Conservation (phyloP, 2,329 filamentous ascomycete species). For the Tothia fuscella region DNA sequence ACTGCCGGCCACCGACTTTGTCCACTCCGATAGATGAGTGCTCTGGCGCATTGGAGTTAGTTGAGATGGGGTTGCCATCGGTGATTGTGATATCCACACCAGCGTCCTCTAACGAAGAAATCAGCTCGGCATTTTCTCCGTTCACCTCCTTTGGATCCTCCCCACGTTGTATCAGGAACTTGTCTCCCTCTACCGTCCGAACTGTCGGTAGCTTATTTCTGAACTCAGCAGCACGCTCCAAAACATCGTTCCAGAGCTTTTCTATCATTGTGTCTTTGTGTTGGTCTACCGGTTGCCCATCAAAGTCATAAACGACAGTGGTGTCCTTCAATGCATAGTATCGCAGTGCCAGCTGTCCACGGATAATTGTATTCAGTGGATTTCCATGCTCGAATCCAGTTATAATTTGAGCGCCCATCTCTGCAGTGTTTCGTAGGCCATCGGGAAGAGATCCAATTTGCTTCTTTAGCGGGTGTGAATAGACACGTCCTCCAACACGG, state of each 20-base stretch:
- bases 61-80: constrained; percentile 13
- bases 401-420: constrained; percentile 97
- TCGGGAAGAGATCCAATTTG: constrained; percentile 42
- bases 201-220: constrained; percentile 63
- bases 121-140: constrained; percentile 55
- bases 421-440: constrained; percentile 61
- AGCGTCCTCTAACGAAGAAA: constrained; percentile 62
- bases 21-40: constrained; percentile 40
- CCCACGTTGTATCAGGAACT: constrained; percentile 68
- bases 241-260: constrained; percentile 85
- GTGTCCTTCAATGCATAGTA: constrained; percentile 71
- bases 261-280: constrained; percentile 73
- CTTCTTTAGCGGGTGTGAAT: constrained; percentile 62
- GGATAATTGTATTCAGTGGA: constrained; percentile 79
- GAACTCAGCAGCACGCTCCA: constrained; percentile 83
- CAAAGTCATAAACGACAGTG: constrained; percentile 81
- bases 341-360: constrained; percentile 75
- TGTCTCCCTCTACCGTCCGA: constrained; percentile 70
- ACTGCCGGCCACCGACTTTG: constrained; percentile 59
- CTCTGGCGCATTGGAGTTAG: constrained; percentile 23
- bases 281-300: constrained; percentile 65
- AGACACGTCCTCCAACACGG: constrained; percentile 83
- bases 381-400: constrained; percentile 95
- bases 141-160: constrained; percentile 51
- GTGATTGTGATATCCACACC: constrained; percentile 39